Evolutionary conservation across 345 rosid species (phyloP).

Genomic region (Gossypium raimondii): DNA sequence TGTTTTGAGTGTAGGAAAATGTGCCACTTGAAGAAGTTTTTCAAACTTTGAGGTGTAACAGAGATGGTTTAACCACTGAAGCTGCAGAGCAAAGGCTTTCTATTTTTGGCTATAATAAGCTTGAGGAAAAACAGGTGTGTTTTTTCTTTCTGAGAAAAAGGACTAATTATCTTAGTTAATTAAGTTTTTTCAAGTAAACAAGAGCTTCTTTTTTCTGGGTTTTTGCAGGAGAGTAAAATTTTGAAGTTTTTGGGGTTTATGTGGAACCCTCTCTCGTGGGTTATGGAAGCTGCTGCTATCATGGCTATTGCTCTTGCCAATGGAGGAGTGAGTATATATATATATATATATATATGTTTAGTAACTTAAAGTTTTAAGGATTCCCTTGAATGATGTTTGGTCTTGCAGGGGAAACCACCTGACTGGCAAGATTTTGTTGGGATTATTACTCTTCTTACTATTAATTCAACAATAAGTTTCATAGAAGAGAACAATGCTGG

Average conservation of each 20-base stretch:
- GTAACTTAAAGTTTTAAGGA: not conserved
- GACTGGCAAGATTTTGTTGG: constrained; percentile 77
- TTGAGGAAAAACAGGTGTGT: constrained; percentile 53
- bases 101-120: constrained; percentile 61
- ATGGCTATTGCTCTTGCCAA: constrained; percentile 76
- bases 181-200: not conserved
- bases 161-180: not conserved
- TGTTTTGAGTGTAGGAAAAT: constrained; percentile 42
- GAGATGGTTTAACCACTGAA: constrained; percentile 51
- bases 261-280: constrained; percentile 84
- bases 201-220: not conserved
- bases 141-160: not conserved
- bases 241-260: constrained; percentile 59
- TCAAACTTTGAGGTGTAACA: constrained; percentile 50
- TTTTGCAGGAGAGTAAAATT: constrained; percentile 53
- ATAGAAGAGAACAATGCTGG: constrained; percentile 71
- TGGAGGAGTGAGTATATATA: constrained; percentile 47
- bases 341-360: not conserved
- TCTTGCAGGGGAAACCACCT: constrained; percentile 52
- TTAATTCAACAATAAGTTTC: constrained; percentile 66
- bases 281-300: constrained; percentile 73
- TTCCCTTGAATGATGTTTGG: not conserved
- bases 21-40: constrained; percentile 65
- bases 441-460: constrained; percentile 45
- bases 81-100: constrained; percentile 53